Evolutionary conservation across 1,139 yeast genomes (phyloP), one percentile per base, ranked within the genome.

Genomic region (Yamadazyma atmosphaerica): DNA sequence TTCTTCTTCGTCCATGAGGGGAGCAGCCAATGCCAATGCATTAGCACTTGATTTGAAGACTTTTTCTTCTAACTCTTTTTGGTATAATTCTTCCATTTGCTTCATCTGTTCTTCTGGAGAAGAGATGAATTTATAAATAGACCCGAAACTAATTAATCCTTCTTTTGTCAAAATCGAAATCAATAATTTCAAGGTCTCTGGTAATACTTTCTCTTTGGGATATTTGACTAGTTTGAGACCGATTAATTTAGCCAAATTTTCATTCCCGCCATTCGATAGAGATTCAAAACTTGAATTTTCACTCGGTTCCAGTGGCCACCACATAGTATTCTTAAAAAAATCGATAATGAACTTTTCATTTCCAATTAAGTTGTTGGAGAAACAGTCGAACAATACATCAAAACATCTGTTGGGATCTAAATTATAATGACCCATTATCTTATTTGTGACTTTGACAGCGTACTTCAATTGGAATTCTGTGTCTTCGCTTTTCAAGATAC

Each of bases 21-120:
- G 95, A 5, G 95, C 94, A 3, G 97, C 96, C 49, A 88, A 60
- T 0, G 97, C 94, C 38, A 90, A 64, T 0, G 96, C 95, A 44
- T 85, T 86, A 0, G 88, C 85, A 18, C 79, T 77, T 0, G 94
- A 85, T 44, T 72, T 68, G 49, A 74, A 70, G 0, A 85, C 81
- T 40, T 81, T 75, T 12, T 79, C 79, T n/a, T 82, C 81, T 49
- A 85, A 56, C 16, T 74, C 69, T 19, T 68, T 67, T 27, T 77
- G 71, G 57, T 79, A 77, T 4, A 61, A 59, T 1, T 60, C 61
- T 35, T 79, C 76, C 29, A 81, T 62, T 9, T 52, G 50, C 0
- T 51, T 53, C 63, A 81, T 62, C 13, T 61, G 73, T 1, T 61
- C 63, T 32, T 65, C 69, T 26, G 51, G 52, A 0, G 87, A 86